Conservation (phyloP, 805 yeast genomes). For the Lipomyces kockii region DNA sequence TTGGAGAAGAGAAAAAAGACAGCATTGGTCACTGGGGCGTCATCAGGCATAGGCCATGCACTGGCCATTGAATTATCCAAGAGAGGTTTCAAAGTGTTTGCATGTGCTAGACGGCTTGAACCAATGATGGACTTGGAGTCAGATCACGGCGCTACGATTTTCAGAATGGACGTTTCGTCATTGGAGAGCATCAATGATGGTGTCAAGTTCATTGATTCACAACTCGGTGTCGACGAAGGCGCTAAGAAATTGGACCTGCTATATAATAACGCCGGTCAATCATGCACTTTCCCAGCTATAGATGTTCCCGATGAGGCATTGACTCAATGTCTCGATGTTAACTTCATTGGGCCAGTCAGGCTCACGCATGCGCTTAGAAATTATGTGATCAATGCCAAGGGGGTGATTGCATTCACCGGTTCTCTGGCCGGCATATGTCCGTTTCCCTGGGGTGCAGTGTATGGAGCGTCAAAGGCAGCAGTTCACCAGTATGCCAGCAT, state of each 20-base stretch:
- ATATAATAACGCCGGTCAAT: neutral
- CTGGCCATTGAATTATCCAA: conserved; percentile 7
- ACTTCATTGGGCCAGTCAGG: neutral
- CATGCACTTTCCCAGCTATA: neutral
- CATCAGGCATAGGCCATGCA: conserved; percentile 29
- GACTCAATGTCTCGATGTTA: conserved; percentile 3
- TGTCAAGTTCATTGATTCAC: neutral
- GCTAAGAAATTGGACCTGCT: neutral
- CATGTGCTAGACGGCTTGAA: neutral
- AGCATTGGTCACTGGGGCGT: conserved; percentile 28
- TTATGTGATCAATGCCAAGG: neutral
- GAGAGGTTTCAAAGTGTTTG: neutral
- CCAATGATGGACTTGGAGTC: neutral
- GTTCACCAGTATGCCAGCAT: neutral
- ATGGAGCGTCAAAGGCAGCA: neutral
- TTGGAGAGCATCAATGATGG: neutral
- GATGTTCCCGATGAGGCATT: conserved; percentile 3
- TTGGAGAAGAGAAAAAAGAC: neutral
- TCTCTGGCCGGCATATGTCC: conserved; percentile 1
- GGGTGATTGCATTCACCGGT: neutral
- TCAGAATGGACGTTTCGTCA: neutral
- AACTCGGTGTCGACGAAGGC: neutral
- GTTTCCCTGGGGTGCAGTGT: neutral
- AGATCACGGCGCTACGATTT: neutral
- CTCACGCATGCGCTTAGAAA: conserved; percentile 1